Evolutionary conservation across 495 filamentous ascomycete genomes (phyloP).

Genomic region (Xylaria longipes): DNA sequence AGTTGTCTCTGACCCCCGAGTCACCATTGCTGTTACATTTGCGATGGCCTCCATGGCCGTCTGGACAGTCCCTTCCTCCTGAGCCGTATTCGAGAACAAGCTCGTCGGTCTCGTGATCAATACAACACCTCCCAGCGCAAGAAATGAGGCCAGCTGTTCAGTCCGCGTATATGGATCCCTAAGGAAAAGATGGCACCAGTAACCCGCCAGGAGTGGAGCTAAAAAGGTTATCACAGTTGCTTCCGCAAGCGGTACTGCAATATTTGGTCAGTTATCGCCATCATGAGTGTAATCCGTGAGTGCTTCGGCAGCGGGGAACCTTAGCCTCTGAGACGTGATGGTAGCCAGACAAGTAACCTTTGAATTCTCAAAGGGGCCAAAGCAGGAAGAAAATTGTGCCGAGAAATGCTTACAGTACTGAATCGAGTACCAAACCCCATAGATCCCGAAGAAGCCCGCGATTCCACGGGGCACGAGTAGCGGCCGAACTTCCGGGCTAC

Average conservation of each 20-base stretch:
- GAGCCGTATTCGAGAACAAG: slow-evolving; percentile 50
- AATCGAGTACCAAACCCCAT: slow-evolving; percentile 66
- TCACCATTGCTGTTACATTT: slow-evolving; percentile 34
- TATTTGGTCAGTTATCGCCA: not conserved
- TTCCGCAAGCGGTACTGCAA: slow-evolving; percentile 74
- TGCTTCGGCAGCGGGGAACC: not conserved
- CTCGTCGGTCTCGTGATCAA: slow-evolving; percentile 81
- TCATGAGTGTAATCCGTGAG: not conserved
- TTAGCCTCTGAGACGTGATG: not conserved
- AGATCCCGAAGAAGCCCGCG: slow-evolving; percentile 85
- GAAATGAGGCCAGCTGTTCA: slow-evolving; percentile 75
- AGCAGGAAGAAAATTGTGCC: no score
- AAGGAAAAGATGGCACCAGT: slow-evolving; percentile 77
- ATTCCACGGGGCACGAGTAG: slow-evolving; percentile 74
- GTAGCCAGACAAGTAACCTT: not conserved
- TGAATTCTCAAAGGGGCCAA: not conserved
- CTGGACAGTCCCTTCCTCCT: slow-evolving; percentile 28
- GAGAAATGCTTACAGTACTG: slow-evolving; percentile 60
- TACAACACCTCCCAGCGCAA: slow-evolving; percentile 82
- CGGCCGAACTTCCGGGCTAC: slow-evolving; percentile 65
- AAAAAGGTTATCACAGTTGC: slow-evolving; percentile 95
- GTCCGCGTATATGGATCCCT: slow-evolving; percentile 78
- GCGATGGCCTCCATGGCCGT: slow-evolving; percentile 34
- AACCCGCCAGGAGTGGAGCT: slow-evolving; percentile 80
- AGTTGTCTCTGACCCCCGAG: slow-evolving; percentile 27